Conservation (phyloP, 768 basidiomycete species). For the Tubosaeta brunneosetosa region DNA sequence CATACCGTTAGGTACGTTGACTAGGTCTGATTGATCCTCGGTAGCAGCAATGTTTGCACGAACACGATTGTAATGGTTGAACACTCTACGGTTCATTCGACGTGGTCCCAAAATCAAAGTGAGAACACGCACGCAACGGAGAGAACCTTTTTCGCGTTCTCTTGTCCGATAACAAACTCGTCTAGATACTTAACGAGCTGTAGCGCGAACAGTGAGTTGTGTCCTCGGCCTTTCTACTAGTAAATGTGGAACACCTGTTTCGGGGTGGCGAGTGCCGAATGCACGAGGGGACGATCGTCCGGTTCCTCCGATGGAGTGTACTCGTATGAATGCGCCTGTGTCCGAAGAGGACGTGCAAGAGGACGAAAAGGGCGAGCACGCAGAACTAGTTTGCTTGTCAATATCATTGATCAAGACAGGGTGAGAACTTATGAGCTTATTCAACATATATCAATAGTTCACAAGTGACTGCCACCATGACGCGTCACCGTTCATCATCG, state of each 20-base stretch:
- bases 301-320: slow-evolving; percentile 29
- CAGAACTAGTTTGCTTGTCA: slow-evolving; percentile 19
- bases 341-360: slow-evolving; percentile 42
- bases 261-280: slow-evolving; percentile 55
- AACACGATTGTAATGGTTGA: slow-evolving; percentile 92
- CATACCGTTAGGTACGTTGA: slow-evolving; percentile 26
- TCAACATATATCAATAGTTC: neutral
- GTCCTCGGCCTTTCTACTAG: neutral
- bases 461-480: slow-evolving; percentile 39
- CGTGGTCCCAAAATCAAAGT: neutral
- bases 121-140: slow-evolving; percentile 77
- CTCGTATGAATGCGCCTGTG: slow-evolving; percentile 52
- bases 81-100: slow-evolving; percentile 53
- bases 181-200: slow-evolving; percentile 84
- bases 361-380: slow-evolving; percentile 26
- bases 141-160: slow-evolving; percentile 87
- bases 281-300: slow-evolving; percentile 30
- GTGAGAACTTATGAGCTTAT: neutral
- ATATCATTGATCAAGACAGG: slow-evolving; percentile 13
- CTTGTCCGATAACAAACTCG: slow-evolving; percentile 88
- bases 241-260: slow-evolving; percentile 36
- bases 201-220: slow-evolving; percentile 9
- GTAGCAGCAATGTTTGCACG: slow-evolving; percentile 58
- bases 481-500: slow-evolving; percentile 46
- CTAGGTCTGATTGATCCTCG: slow-evolving; percentile 33